Base-by-base conservation (phyloP, 495 filamentous ascomycete species). In the Penicillium alfredii region DNA sequence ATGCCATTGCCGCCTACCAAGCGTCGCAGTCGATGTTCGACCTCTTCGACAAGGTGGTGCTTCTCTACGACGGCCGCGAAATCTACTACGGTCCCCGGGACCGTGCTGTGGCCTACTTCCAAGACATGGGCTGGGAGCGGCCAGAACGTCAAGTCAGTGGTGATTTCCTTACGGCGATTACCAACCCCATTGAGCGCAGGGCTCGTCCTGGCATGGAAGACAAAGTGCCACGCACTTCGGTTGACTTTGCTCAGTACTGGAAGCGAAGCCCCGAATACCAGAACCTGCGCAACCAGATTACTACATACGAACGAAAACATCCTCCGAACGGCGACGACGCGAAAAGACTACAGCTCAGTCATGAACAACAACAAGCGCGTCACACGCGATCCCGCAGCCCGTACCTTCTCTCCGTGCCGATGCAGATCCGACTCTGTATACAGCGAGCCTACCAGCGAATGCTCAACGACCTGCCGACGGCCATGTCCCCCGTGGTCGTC, bases 1-100 rank as follows among this genome's bases (percentile, higher is more conserved):
- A 83, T 6, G 84, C 86, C 19, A 81, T 88, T n/a, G 85, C 83
- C 0, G 69, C 88, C 4, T 92, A 89, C 45, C 86, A 92, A 55
- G 86, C 86, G 0, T 82, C 77, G 8, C 85, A 94, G 53, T 82
- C 77, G 41, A 94, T 93, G 43, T 94, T 88, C 55, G 61, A 65
- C 22, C 47, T 64, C 8, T 80, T 80, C 38, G 77, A 81, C 51
- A 80, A 80, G 46, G 69, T 72, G 4, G 34, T 65, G 2, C 64
- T 84, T 1, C 53, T 84, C 1, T 81, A 82, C 43, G 70, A 77
- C 29, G 80, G 80, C 2, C 59, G 72, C 2, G 64, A 82, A 44
- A 80, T 83, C 24, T 84, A 75, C 51, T 82, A 73, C 35, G 81
- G 81, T 0, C 70, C 69, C 0, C 63, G 63, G 2, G 58, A 68